Evolutionary conservation across 805 yeast genomes (phyloP), one percentile per base, ranked within the genome.

Genomic region (Phaffomyces thermotolerans): DNA sequence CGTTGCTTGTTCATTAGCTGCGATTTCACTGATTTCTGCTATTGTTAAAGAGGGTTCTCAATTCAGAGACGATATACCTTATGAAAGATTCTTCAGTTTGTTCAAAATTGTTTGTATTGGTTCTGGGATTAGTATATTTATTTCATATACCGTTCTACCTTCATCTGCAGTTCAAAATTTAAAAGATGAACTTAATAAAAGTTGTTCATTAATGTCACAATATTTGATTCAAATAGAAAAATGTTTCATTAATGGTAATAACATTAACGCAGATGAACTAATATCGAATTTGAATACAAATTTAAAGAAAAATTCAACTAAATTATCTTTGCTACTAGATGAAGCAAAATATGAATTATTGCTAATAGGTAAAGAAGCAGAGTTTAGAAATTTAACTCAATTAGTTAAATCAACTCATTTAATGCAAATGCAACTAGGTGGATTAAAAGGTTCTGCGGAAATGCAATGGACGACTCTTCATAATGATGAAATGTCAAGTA

Each of bases 1-100:
- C 52, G 84, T 91, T 12, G 91, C 95, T 0, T 83, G 93, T 53
- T 79, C 89, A 0, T 64, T 85, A 39, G 85, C 90, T 2, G 78
- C 85, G 8, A 84, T 85, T 41, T 73, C 84, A 4, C 64, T 85
- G 22, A 79, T 85, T 3, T 74, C 88, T 0, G 79, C 85, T 46
- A 71, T 86, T 44, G 76, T 84, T 14, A 81, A 82, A 56, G 95
- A 86, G 53, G 90, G 88, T 13, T 76, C 81, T 37, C 65, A 73
- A 39, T 81, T 79, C 53, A 69, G 76, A 1, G 78, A 81, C 14
- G 58, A 59, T 8, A 68, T 85, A 13, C 85, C 90, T 0, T 57
- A 78, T 46, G 61, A 62, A 25, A 71, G 80, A 52, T 65, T 85
- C 24, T 44, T 64, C 25, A 74, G 81, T 24, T 72, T 80, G 13